A percentile compares a stretch with the other conserved stretches of the same genome.
Evolutionary conservation across 345 rosid genomes (phyloP).

Genomic region (Microcos paniculata): DNA sequence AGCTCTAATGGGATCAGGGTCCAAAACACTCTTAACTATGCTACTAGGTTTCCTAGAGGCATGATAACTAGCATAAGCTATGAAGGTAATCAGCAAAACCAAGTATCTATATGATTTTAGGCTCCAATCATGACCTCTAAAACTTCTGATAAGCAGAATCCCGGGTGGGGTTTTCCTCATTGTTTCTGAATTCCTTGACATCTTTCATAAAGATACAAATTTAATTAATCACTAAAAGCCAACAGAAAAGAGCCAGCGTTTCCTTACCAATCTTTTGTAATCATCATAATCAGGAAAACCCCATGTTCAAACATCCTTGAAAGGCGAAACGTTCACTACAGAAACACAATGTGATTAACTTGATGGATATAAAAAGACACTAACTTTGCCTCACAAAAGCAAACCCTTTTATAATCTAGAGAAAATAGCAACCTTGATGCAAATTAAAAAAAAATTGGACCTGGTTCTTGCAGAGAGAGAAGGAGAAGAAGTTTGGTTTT

Average conservation of each 20-base stretch:
- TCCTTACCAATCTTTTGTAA: conserved; percentile 7
- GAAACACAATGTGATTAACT: background rate
- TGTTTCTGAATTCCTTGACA: conserved; percentile 34
- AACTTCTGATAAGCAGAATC: conserved; percentile 38
- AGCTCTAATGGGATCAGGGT: conserved; percentile 48
- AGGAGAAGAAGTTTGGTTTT: background rate
- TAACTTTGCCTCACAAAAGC: background rate
- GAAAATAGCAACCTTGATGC: background rate
- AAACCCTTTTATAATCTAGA: conserved; percentile 2
- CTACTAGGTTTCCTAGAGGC: conserved; percentile 92
- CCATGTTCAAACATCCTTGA: background rate
- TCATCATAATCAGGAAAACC: conserved; percentile 1
- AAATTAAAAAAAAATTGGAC: background rate
- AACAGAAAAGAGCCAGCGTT: background rate
- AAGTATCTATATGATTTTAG: conserved; percentile 63
- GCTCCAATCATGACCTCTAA: conserved; percentile 72
- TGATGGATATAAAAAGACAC: background rate
- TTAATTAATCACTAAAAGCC: conserved; percentile 5
- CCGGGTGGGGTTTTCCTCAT: conserved; percentile 70
- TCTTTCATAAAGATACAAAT: conserved; percentile 16
- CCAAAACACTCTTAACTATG: conserved; percentile 84
- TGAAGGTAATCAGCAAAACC: conserved; percentile 69
- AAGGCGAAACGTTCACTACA: background rate
- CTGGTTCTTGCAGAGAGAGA: background rate
- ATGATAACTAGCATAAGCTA: conserved; percentile 89